Evolutionary conservation across 2,329 filamentous ascomycete species (phyloP), one percentile per base, ranked within the genome.

Genomic region (Huntiella omanensis): DNA sequence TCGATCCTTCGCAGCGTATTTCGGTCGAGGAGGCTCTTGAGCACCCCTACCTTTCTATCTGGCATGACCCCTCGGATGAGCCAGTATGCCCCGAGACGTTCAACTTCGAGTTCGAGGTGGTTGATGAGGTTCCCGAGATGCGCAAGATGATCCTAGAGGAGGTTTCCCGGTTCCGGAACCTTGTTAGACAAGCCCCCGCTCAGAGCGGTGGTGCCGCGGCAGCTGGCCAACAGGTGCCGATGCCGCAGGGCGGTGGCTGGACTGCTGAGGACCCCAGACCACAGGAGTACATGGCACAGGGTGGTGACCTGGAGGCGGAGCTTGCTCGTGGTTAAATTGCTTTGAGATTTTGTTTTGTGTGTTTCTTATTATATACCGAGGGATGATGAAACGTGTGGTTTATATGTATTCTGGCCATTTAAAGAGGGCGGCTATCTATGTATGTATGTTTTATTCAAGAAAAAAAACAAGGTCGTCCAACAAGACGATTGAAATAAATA

Each of bases 41-140:
- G 68, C 91, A 98, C 68, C 82, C 82, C 33, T 98, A 98, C 65
- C 73, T 98, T 47, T 77, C 88, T 58, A 95, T 98, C 66, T 96
- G 91, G 91, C 91, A 98, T 67, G 91, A 98, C 56, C 83, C 87
- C 45, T 87, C 83, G 3, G 91, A 98, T 64, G 91, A 98, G 68
- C 91, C 91, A 15, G 75, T 80, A 53, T 96, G 88, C 67, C 87
- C 87, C 0, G 83, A 81, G 12, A 87, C 85, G 13, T 98, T 98
- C 65, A 87, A 98, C 69, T 98, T 98, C 67, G 82, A 88, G 60
- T 98, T 98, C 58, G 91, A 98, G 62, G 79, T 94, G n/a, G 77
- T 95, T 35, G 88, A 98, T 45, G 91, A 96, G 39, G 86, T 98
- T 15, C 73, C 70, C 16, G 83, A 95, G 55, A 96, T 98, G 87